Base-by-base conservation (phyloP, 23 red algal genomes). In the Agarophyton chilense region DNA sequence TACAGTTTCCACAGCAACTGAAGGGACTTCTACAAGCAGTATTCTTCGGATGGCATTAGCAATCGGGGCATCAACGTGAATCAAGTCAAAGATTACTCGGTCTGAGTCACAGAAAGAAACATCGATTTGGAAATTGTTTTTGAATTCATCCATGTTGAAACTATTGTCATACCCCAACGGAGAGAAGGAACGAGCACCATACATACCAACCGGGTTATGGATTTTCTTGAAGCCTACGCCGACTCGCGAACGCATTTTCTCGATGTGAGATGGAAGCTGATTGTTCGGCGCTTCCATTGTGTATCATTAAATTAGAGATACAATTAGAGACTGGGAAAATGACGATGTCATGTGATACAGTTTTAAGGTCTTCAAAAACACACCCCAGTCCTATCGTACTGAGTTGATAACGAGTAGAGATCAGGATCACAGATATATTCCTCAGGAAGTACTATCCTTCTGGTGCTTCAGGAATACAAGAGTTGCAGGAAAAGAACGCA, bases 1-100 rank as follows among this genome's bases (percentile, higher is more conserved):
- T 12, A 96, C 97, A 32, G 64, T 88, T 71, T 99, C 97, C 31
- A 99, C 93, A 52, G 93, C 93, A 52, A 99, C 82, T 13, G 89
- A 94, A 42, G 97, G 97, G 18, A 96, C 93, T 83, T 95, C 93
- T 13, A 89, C 78, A n/a, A 99, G 62, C 51, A 99, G 53, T 85
- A 95, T 95, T 42, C 97, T 91, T 42, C 97, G 88, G 31, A 99
- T 52, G 21, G 97, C 94, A 68, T 99, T 99, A 4, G 92, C 93
- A 50, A 99, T 80, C 49, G 97, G 93, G 24, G 93, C 84, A 65
- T 95, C 97, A 44, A 93, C 87, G 55, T 84, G 57, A 31, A 77
- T 39, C 31, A 99, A 22, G 16, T 95, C 93, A 55, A 99, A 95
- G 0, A 95, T 71, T 10, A 93, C 66, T 39, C 90, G 85, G 21